These are phyloP conservation scores for Cystobasidiaceae sp. DNA, from an alignment of 1,284 basidiomycete species.

Conservation along the genomic window DNA sequence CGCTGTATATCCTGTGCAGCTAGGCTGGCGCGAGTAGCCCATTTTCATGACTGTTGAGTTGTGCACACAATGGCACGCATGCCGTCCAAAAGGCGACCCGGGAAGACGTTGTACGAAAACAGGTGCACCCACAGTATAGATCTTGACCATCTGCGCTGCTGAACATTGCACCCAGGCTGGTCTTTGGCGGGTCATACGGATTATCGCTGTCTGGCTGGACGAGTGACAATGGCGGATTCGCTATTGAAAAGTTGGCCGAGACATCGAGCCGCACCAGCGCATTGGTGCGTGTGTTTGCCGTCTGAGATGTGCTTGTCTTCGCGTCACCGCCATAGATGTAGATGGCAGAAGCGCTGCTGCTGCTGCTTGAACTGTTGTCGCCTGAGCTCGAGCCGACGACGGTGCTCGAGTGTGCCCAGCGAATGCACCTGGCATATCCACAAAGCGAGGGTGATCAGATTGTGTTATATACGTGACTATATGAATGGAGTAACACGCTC, in stretches of 20 bases:
- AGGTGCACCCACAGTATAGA: conserved; percentile 11
- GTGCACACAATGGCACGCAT: no score
- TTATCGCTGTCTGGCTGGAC: conserved; percentile 38
- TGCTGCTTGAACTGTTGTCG: no score
- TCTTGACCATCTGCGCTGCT: conserved; percentile 23
- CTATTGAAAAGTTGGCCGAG: conserved; percentile 35
- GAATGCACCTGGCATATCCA: no score
- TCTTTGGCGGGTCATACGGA: conserved; percentile 35
- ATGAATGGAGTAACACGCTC: neutral
- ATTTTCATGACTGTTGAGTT: no score
- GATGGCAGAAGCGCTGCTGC: no score
- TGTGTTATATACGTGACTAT: neutral
- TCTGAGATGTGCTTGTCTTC: conserved; percentile 30
- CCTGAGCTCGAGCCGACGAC: no score
- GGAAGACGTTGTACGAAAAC: no score
- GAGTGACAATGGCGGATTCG: conserved; percentile 38
- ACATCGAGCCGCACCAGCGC: conserved; percentile 39
- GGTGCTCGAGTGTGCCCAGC: conserved; percentile 22
- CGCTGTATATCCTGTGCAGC: no score
- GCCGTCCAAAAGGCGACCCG: no score
- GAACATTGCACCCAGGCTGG: conserved; percentile 24
- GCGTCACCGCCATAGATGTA: conserved; percentile 40
- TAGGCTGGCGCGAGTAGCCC: no score
- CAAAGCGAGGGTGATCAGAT: no score
- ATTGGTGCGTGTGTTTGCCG: conserved; percentile 39